These are phyloP conservation scores for Acmispon strigosus DNA, from an alignment of 306 rosid genomes.

Conservation along the genomic window DNA sequence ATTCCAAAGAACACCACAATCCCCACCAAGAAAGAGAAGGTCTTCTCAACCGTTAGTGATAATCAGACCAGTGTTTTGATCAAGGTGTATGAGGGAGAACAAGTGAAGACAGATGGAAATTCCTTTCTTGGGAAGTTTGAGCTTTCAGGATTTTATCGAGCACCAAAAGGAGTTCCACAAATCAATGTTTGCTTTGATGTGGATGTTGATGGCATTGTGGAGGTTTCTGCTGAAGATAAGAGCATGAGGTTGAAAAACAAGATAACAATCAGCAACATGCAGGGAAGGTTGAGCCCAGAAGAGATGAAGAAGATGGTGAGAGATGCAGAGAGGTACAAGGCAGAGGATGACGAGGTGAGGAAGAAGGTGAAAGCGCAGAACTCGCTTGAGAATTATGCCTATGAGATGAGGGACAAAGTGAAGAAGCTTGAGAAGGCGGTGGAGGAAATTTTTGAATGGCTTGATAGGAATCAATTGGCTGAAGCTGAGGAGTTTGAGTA, in stretches of 20 bases:
- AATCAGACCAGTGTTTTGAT: constrained; percentile 3
- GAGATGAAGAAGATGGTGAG: constrained; percentile 35
- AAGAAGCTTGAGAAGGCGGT: constrained; percentile 23
- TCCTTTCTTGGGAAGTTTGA: constrained; percentile 27
- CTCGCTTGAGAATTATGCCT: constrained; percentile 29
- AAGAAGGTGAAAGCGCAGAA: constrained; percentile 32
- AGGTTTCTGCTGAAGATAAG: constrained; percentile 23
- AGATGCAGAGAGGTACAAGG: constrained; percentile 24
- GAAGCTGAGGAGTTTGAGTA: constrained; percentile 33
- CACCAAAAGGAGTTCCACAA: constrained; percentile 4
- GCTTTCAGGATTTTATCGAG: not conserved
- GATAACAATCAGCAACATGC: constrained; percentile 29
- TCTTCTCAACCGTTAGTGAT: constrained; percentile 12
- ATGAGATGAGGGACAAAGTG: constrained; percentile 17
- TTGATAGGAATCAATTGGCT: constrained; percentile 36
- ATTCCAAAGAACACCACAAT: constrained; percentile 32
- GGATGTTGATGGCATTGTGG: constrained; percentile 29
- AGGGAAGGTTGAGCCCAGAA: constrained; percentile 27
- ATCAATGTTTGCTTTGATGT: constrained; percentile 30
- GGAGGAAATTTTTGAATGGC: constrained; percentile 30
- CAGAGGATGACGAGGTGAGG: constrained; percentile 28
- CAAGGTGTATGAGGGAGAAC: constrained; percentile 36
- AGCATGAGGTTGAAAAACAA: constrained; percentile 9
- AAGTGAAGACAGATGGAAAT: constrained; percentile 17
- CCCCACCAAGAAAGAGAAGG: constrained; percentile 27